A percentile compares a stretch with the other conserved stretches of the same genome.
phyloP scores from a whole-genome alignment of 1,284 basidiomycete species.

The Boletus semigastroideus region DNA sequence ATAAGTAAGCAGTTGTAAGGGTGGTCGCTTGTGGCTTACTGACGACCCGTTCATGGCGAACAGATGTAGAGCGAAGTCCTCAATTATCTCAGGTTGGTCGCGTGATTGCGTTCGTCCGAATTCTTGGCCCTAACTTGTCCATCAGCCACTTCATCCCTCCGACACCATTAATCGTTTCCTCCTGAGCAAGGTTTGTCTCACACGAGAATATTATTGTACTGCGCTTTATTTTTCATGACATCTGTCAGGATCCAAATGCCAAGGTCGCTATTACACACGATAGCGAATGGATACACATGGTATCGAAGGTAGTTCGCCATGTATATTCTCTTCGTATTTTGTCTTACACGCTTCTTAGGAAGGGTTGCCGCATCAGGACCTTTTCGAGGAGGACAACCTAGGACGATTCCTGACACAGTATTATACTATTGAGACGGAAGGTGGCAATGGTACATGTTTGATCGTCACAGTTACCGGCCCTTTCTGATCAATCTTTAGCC shows the following conservation, averaged over 20 bases:
- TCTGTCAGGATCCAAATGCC: not conserved
- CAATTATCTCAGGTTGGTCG: not conserved
- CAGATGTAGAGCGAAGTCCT: not conserved
- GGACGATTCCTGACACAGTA: not conserved
- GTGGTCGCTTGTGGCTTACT: not conserved
- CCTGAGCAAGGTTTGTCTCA: not conserved
- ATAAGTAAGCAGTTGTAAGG: not conserved
- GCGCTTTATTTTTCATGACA: not conserved
- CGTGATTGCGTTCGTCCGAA: not conserved
- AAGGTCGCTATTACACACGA: not conserved
- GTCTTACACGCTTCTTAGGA: not conserved
- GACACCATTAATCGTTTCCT: constrained; percentile 1
- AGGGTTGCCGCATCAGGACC: not conserved
- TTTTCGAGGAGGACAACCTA: not conserved
- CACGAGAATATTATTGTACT: not conserved
- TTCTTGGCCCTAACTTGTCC: not conserved
- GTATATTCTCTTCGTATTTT: not conserved
- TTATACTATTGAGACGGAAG: not conserved
- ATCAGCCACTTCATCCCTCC: constrained; percentile 1
- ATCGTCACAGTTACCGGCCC: no score
- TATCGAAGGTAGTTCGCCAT: not conserved
- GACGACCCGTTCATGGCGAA: not conserved
- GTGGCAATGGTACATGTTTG: not conserved
- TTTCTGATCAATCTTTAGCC: not conserved
- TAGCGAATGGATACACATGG: not conserved